Evolutionary conservation across 495 filamentous ascomycete genomes (phyloP).

Genomic region (Penicillium nucicola): DNA sequence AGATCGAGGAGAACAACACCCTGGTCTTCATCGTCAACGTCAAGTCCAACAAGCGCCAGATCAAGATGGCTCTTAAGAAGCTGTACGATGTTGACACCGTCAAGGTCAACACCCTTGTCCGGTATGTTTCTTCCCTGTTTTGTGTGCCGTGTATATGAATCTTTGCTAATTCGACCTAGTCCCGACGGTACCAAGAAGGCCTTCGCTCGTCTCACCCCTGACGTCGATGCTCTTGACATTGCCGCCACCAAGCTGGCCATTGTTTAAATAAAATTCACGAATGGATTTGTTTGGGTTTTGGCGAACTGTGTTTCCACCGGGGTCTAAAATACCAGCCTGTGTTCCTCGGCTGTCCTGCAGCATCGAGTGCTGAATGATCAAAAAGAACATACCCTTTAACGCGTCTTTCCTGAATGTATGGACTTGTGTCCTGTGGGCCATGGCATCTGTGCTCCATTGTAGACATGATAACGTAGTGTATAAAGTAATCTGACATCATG

Average conservation of each 20-base stretch:
- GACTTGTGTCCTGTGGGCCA: slow-evolving; percentile 11
- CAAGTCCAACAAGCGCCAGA: slow-evolving; percentile 99
- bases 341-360: slow-evolving; percentile 31
- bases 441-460: neutral
- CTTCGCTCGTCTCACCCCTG: slow-evolving; percentile 87
- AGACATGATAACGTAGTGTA: neutral
- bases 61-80: slow-evolving; percentile 97
- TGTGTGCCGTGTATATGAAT: neutral
- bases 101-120: slow-evolving; percentile 99
- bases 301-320: slow-evolving; percentile 41
- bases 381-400: slow-evolving; percentile 36
- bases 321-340: slow-evolving; percentile 45
- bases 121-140: slow-evolving; percentile 48
- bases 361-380: slow-evolving; percentile 45
- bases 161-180: slow-evolving; percentile 42
- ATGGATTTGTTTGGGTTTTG: slow-evolving; percentile 41
- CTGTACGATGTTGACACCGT: slow-evolving; percentile 96
- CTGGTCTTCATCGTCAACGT: slow-evolving; percentile 97
- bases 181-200: slow-evolving; percentile 99
- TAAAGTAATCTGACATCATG: no score
- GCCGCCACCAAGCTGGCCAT: slow-evolving; percentile 98
- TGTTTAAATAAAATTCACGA: slow-evolving; percentile 60
- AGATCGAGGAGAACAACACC: slow-evolving; percentile 99
- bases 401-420: slow-evolving; percentile 14
- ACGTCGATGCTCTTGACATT: slow-evolving; percentile 98